phyloP scores from a whole-genome alignment of 202 grass and related monocot species.

The Zizania palustris region DNA sequence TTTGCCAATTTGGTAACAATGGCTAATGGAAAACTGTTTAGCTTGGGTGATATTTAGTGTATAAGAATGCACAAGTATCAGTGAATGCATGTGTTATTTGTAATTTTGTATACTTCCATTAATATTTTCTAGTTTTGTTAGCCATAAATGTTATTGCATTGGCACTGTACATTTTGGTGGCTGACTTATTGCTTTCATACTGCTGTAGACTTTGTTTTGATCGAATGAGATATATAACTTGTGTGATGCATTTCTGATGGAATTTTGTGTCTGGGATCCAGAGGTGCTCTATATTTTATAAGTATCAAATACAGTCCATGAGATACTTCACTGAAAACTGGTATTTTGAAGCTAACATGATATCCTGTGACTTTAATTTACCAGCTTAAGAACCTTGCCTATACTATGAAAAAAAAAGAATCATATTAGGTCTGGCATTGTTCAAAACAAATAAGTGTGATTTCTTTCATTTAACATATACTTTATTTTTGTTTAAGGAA shows the following conservation, averaged over 20 bases:
- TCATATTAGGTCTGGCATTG: neutral
- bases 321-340: neutral
- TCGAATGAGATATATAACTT: neutral
- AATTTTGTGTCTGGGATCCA: neutral
- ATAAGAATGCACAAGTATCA: neutral
- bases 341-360: conserved; percentile 9
- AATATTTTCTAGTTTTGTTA: neutral
- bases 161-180: neutral
- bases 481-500: neutral
- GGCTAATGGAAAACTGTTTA: neutral
- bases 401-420: neutral
- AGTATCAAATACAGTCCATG: neutral
- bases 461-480: neutral
- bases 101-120: neutral
- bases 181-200: neutral
- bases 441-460: neutral
- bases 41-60: neutral
- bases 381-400: neutral
- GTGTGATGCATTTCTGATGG: neutral
- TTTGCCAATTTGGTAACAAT: neutral
- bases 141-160: neutral
- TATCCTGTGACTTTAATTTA: neutral
- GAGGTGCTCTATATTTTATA: neutral
- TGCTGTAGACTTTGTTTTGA: neutral
- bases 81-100: neutral